A percentile compares a stretch with the other conserved stretches of the same genome.
phyloP scores from a whole-genome alignment of 225 moss, liverwort and hornwort genomes.

The Pseudoscleropodium purum region DNA sequence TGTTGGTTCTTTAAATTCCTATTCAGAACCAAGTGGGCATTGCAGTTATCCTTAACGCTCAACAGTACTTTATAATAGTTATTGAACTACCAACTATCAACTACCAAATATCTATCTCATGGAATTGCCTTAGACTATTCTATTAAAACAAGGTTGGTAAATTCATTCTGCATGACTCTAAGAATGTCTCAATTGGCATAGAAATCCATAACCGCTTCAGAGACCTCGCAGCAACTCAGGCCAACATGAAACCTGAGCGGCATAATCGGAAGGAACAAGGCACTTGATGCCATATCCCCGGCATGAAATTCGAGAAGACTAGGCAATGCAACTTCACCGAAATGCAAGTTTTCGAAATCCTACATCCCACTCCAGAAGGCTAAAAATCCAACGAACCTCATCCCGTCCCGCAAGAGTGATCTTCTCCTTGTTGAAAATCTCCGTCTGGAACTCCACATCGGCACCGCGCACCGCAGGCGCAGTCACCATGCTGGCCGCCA shows the following conservation, averaged over 20 bases:
- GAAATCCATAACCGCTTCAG: not conserved
- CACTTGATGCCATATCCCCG: not conserved
- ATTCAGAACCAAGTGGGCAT: not conserved
- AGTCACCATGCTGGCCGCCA: conserved; percentile 58
- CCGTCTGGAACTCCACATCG: conserved; percentile 76
- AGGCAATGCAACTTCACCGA: not conserved
- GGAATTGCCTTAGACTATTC: not conserved
- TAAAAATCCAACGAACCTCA: conserved; percentile 38
- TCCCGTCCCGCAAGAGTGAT: conserved; percentile 67
- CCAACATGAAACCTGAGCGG: not conserved
- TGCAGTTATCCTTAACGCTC: not conserved
- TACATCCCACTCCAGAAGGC: not conserved
- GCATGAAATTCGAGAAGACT: not conserved
- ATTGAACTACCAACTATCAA: not conserved
- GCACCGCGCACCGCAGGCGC: conserved; percentile 53
- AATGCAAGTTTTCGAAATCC: not conserved
- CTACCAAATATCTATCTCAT: not conserved
- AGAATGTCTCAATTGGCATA: not conserved
- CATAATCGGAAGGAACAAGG: not conserved
- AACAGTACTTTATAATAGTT: not conserved
- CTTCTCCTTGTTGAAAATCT: conserved; percentile 80
- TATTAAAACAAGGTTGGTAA: not conserved
- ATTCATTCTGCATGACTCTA: not conserved
- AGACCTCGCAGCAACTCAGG: not conserved
- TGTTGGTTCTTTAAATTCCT: not conserved